Evolutionary conservation across 352 stramenopile species (phyloP).

Genomic region (Globisporangium apiculatum): DNA sequence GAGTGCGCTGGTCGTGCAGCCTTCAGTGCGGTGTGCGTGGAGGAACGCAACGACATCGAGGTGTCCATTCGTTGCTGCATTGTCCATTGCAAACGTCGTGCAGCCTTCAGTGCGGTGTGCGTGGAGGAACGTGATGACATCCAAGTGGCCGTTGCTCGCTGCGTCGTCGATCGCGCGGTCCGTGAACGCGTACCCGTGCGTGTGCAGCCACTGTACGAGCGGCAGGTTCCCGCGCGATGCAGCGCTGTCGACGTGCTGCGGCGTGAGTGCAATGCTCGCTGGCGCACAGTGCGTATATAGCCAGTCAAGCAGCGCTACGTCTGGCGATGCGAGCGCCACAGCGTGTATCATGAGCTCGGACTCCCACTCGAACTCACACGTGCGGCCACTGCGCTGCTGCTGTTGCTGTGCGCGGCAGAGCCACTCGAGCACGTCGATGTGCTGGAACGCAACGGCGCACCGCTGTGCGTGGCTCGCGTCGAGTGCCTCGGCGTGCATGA

Average conservation of each 20-base stretch:
- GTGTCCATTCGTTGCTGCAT: too few species aligned
- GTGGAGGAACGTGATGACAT: too few species aligned
- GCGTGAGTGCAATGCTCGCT: conserved; percentile 4
- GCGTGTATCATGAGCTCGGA: conserved; percentile 9
- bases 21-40: too few species aligned
- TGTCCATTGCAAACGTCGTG: too few species aligned
- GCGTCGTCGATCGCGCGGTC: too few species aligned
- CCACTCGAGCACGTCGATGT: conserved; percentile 8
- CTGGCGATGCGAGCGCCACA: background rate
- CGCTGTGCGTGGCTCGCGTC: conserved; percentile 5
- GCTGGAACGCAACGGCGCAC: conserved; percentile 8
- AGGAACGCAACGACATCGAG: too few species aligned
- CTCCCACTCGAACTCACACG: conserved; percentile 1
- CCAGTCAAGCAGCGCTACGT: conserved; percentile 10
- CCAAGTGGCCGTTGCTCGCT: too few species aligned
- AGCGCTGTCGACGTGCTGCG: background rate
- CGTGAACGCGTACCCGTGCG: too few species aligned
- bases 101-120: too few species aligned
- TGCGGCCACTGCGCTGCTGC: background rate
- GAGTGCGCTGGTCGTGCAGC: too few species aligned
- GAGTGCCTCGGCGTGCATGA: background rate
- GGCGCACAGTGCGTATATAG: conserved; percentile 2
- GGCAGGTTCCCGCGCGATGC: too few species aligned
- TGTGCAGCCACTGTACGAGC: too few species aligned
- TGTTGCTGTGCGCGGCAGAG: background rate